Evolutionary conservation across 129 eudicot species (phyloP), one percentile per base, ranked within the genome.

Genomic region (Centrapalus pauciflorus): DNA sequence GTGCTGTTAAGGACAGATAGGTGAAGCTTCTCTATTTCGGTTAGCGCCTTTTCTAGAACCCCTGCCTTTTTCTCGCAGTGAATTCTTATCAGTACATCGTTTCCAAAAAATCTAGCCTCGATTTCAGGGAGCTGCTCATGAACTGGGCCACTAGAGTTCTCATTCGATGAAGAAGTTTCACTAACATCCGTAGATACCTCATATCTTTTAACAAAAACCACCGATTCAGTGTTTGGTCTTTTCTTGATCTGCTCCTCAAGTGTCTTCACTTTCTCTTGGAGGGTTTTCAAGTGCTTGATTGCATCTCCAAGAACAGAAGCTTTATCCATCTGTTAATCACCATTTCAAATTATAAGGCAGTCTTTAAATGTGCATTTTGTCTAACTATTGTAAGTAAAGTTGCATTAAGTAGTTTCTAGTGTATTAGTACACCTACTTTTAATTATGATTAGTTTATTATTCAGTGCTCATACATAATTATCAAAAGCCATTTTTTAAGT

Each of bases 221-320:
- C 90, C 16, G 96, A 83, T 71, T 89, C 93, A 21, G 77, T 76
- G 40, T 83, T 70, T 50, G 79, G 68, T 54, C 77, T 83, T 43
- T 78, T 83, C 56, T 67, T 87, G 28, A 77, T 68, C 69, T 83
- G 87, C 26, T 89, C 97, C 72, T 89, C 97, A 61, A 89, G 95
- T 48, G 76, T 37, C 71, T 79, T 81, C 71, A 86, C 95, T 74
- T 77, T 71, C 13, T 89, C 95, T 81, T 89, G 90, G 24, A 89
- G 95, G 29, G 83, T 84, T 74, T 89, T 89, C 81, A 89, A 49
- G 80, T 89, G 82, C 83, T 83, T 84, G 41, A 89, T 86, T 20
- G 94, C 90, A 70, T 89, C 96, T 56, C 90, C 96, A 76, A 89
- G 95, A 79, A 89, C 84, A 29, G 96, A 85, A 49, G 95, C 96